Percentiles rank a stretch among this genome's conserved stretches.
Conservation (phyloP, 1,284 basidiomycete species). For the Xerocomus minutiporus region DNA sequence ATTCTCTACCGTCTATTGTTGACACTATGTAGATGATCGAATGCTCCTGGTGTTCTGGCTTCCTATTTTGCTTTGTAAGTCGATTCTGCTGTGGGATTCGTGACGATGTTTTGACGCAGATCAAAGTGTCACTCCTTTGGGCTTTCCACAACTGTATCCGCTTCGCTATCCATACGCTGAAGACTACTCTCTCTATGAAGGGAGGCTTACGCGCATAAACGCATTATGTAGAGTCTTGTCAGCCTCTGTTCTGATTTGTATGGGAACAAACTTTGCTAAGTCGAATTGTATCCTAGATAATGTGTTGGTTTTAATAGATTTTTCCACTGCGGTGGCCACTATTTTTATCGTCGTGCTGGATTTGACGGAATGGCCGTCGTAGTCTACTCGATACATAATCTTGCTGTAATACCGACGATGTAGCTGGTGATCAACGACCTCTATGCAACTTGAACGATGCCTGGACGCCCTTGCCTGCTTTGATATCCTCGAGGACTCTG, state of each 20-base stretch:
- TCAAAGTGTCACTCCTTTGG: slow-evolving; percentile 63
- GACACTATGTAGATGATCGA: slow-evolving; percentile 63
- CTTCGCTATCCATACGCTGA: slow-evolving; percentile 51
- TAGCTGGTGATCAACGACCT: slow-evolving; percentile 41
- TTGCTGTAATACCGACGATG: slow-evolving; percentile 15
- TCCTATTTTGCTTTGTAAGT: slow-evolving; percentile 79
- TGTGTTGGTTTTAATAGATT: slow-evolving; percentile 6
- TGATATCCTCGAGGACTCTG: slow-evolving; percentile 74
- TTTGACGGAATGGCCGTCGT: slow-evolving; percentile 14
- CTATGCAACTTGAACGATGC: slow-evolving; percentile 77
- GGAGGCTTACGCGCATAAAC: slow-evolving; percentile 37
- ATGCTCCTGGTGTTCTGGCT: slow-evolving; percentile 96
- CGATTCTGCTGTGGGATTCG: slow-evolving; percentile 5
- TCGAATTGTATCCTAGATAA: slow-evolving; percentile 1
- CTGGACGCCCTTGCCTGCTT: slow-evolving; percentile 67
- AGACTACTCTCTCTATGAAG: slow-evolving; percentile 48
- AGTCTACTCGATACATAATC: slow-evolving; percentile 18
- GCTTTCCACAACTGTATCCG: slow-evolving; percentile 56
- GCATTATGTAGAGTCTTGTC: slow-evolving; percentile 3
- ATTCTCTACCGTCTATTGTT: background rate
- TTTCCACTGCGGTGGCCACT: slow-evolving; percentile 2
- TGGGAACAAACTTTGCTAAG: background rate
- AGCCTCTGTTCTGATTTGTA: background rate
- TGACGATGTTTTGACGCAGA: slow-evolving; percentile 21
- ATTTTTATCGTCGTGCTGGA: slow-evolving; percentile 20